phyloP scores from a whole-genome alignment of 2,329 filamentous ascomycete genomes.

The Alternaria viburni region DNA sequence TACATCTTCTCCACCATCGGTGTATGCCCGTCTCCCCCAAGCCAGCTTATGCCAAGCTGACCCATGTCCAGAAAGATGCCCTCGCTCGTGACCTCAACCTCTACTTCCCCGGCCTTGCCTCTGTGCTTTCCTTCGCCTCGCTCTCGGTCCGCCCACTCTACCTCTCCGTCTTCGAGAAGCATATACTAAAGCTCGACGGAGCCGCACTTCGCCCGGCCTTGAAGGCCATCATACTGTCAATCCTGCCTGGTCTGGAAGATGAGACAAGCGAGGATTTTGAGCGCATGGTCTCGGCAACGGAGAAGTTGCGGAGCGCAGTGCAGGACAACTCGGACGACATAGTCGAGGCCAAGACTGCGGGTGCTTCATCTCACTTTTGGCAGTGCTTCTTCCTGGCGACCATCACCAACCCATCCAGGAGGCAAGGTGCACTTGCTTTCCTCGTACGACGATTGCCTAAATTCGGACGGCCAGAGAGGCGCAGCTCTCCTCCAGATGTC shows the following conservation, averaged over 20 bases:
- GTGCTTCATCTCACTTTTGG: constrained; percentile 91
- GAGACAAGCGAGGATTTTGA: constrained; percentile 98
- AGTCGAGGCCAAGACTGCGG: constrained; percentile 32
- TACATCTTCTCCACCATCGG: constrained; percentile 89
- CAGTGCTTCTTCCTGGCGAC: constrained; percentile 95
- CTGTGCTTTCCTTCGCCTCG: constrained; percentile 92
- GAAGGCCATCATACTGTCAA: constrained; percentile 86
- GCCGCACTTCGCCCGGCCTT: constrained; percentile 80
- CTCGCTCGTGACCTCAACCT: constrained; percentile 82
- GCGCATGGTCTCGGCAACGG: constrained; percentile 77
- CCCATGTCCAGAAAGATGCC: constrained; percentile 63
- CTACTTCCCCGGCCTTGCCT: constrained; percentile 87
- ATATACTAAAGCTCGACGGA: constrained; percentile 76
- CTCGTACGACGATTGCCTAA: constrained; percentile 79
- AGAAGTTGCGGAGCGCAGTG: constrained; percentile 75
- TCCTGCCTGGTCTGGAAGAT: constrained; percentile 91
- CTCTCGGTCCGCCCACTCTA: constrained; percentile 87
- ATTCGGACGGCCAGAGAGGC: constrained; percentile 55
- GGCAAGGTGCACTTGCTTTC: constrained; percentile 87
- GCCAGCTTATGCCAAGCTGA: constrained; percentile 27
- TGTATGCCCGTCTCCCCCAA: constrained; percentile 49
- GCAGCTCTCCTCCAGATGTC: constrained; percentile 22
- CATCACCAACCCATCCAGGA: constrained; percentile 84
- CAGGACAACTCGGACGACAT: constrained; percentile 60
- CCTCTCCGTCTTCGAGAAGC: constrained; percentile 79